Evolutionary conservation across 331 rosid species (phyloP), one percentile per base, ranked within the genome.

Genomic region (Pyrus hybrid): DNA sequence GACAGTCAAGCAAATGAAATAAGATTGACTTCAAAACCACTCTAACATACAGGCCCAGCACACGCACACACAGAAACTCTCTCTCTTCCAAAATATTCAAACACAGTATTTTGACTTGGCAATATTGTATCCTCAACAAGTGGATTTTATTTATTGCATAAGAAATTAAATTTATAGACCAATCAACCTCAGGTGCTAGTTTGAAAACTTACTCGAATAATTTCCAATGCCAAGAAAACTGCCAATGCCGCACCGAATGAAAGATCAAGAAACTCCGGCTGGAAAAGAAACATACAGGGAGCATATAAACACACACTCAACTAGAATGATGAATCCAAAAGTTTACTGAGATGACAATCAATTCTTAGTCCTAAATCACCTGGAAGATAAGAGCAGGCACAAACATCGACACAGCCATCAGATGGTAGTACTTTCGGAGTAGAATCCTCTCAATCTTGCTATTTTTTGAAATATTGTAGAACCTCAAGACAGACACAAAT

Each of bases 401-500:
- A 87, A 94, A 94, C 97, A 94, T 94, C 35, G 67, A 89, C 67
- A 94, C 99, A 64, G 99, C 99, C 95, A 94, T 77, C 73, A 94
- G 83, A 84, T 94, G 99, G 84, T 92, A 92, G 86, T 94, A 94
- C 68, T 92, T 94, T 58, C 97, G 91, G 77, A 94, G 85, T 82
- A 94, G 93, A 89, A 94, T 94, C 66, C 97, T 92, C 92, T 94
- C 99, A 33, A 89, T 84, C 91, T 82, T 94, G 82, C 97, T 92
- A 84, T 83, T 90, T 86, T 88, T 94, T 68, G 99, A 94, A 79
- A 92, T 94, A 65, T 87, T 87, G 76, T 94, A 94, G 88, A 94
- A 90, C 74, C 92, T 83, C 80, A 92, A 71, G 77, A 94, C 88
- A 61, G 96, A 94, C 69, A 82, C 83, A 84, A 71, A 89, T 68